Conservation (phyloP, 345 rosid species). For the Sisymbrium irio region DNA sequence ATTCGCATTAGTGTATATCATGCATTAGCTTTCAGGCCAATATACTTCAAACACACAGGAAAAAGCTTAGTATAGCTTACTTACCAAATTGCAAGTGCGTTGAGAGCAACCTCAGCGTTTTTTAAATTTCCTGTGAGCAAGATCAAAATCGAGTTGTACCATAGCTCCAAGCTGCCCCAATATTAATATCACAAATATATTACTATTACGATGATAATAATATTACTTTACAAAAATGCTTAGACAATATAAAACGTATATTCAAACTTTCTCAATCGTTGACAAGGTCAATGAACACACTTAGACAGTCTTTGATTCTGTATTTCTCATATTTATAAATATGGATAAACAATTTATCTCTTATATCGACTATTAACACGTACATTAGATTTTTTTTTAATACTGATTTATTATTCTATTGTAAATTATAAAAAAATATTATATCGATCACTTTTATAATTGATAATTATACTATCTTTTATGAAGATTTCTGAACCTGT, state of each 20-base stretch:
- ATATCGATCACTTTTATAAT: too few species aligned
- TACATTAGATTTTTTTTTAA: too few species aligned
- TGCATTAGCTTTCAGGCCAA: neutral
- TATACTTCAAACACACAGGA: neutral
- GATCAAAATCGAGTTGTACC: conserved; percentile 70
- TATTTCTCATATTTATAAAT: neutral
- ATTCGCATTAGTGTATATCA: neutral
- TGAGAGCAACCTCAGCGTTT: conserved; percentile 65
- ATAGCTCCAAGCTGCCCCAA: conserved; percentile 58
- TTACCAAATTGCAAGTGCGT: conserved; percentile 74
- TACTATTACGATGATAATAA: neutral
- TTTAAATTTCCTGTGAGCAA: conserved; percentile 60
- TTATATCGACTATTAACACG: neutral
- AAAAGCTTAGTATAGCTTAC: neutral
- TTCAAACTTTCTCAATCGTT: neutral
- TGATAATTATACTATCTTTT: too few species aligned
- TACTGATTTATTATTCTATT: too few species aligned
- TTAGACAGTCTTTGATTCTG: neutral
- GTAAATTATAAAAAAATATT: too few species aligned
- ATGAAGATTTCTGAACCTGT: too few species aligned
- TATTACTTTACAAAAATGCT: neutral
- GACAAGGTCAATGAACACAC: neutral
- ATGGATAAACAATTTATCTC: neutral
- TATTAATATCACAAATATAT: neutral
- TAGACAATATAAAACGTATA: neutral